A percentile compares a stretch with the other conserved stretches of the same genome.
Evolutionary conservation across 2,329 filamentous ascomycete genomes (phyloP).

Genomic region (Clonostachys chloroleuca): DNA sequence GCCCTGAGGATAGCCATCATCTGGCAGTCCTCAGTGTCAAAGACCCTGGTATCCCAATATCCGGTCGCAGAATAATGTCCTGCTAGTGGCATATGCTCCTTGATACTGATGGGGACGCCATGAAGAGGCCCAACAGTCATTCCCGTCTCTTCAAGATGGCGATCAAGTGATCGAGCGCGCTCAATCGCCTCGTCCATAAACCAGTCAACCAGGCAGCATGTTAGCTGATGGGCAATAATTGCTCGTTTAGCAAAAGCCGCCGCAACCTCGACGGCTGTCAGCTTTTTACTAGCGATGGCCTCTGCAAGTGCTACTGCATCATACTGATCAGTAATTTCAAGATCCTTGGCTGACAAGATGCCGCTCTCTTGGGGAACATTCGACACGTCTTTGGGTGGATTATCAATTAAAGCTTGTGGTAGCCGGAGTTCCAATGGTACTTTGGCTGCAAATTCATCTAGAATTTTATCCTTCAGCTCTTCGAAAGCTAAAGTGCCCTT

Average conservation of each 20-base stretch:
- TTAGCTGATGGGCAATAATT: slow-evolving; percentile 5
- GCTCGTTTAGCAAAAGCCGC: background rate
- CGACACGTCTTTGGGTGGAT: slow-evolving; percentile 15
- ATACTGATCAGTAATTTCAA: slow-evolving; percentile 41
- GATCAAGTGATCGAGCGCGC: slow-evolving; percentile 38
- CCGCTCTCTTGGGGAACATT: slow-evolving; percentile 30
- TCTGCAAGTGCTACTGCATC: slow-evolving; percentile 17
- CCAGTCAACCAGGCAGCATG: slow-evolving; percentile 39
- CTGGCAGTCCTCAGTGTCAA: slow-evolving; percentile 7
- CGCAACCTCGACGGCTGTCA: background rate
- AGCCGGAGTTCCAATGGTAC: too few relatives aligned
- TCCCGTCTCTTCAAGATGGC: slow-evolving; percentile 26
- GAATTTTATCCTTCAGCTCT: too few relatives aligned
- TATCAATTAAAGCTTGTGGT: too few relatives aligned
- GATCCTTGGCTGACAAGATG: slow-evolving; percentile 35
- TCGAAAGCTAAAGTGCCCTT: too few relatives aligned
- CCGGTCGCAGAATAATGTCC: background rate
- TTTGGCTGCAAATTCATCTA: too few relatives aligned
- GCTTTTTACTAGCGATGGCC: background rate
- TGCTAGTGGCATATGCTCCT: slow-evolving; percentile 4
- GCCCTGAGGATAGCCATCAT: slow-evolving; percentile 4
- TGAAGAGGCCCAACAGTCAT: slow-evolving; percentile 54
- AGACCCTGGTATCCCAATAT: slow-evolving; percentile 7
- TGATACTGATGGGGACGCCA: slow-evolving; percentile 45
- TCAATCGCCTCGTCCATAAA: slow-evolving; percentile 42